Evolutionary conservation across 1,284 basidiomycete genomes (phyloP).

Genomic region (Chondrostereum purpureum): DNA sequence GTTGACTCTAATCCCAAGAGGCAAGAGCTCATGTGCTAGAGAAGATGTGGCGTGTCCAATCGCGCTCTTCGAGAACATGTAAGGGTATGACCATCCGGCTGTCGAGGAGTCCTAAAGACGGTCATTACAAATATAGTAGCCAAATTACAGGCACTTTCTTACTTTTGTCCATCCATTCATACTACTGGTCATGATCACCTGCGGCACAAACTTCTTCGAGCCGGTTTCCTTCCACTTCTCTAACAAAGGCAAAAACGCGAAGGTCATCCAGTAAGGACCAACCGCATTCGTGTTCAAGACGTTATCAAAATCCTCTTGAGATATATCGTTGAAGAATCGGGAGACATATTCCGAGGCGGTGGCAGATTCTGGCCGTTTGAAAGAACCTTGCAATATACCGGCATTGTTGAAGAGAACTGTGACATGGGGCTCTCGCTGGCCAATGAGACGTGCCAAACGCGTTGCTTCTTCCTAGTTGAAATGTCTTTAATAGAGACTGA

Average conservation of each 20-base stretch:
- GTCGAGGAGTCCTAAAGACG: slow-evolving; percentile 42
- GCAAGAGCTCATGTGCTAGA: slow-evolving; percentile 45
- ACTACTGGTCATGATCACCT: slow-evolving; percentile 45
- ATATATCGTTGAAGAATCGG: slow-evolving; percentile 33
- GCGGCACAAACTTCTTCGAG: slow-evolving; percentile 35
- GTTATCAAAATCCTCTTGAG: slow-evolving; percentile 33
- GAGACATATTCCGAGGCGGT: slow-evolving; percentile 32
- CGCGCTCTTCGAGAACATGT: slow-evolving; percentile 45
- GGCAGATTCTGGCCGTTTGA: slow-evolving; percentile 22
- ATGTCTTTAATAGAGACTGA: background rate
- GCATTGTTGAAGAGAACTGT: slow-evolving; percentile 36
- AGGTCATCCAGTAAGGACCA: slow-evolving; percentile 44
- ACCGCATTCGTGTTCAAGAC: slow-evolving; percentile 36
- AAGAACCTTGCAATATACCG: slow-evolving; percentile 21
- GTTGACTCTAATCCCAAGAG: slow-evolving; percentile 50
- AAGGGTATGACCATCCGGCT: slow-evolving; percentile 35
- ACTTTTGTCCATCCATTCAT: slow-evolving; percentile 52
- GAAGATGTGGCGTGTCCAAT: slow-evolving; percentile 42
- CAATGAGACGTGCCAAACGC: slow-evolving; percentile 37
- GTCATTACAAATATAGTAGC: background rate
- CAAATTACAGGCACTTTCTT: background rate
- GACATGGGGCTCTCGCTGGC: slow-evolving; percentile 31
- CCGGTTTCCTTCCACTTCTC: slow-evolving; percentile 36
- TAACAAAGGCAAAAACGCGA: slow-evolving; percentile 44
- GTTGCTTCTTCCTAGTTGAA: slow-evolving; percentile 34